phyloP scores from a whole-genome alignment of 805 yeast genomes.

The Metschnikowia picachoensis region DNA sequence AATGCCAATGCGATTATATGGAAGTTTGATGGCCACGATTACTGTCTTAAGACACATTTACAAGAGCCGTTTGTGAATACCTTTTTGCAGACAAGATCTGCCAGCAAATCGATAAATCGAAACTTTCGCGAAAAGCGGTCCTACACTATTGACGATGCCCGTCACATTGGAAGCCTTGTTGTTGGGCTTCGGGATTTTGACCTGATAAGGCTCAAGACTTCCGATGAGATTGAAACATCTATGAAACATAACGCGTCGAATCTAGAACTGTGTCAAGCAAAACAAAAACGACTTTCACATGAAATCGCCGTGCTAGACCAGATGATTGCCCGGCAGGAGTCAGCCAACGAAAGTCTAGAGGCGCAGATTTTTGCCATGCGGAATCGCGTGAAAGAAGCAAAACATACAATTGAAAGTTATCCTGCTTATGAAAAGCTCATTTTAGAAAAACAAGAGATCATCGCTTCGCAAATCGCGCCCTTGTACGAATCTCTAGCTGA shows the following conservation, averaged over 20 bases:
- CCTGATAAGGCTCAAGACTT: slow-evolving; percentile 21
- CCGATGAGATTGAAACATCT: slow-evolving; percentile 19
- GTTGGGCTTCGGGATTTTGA: slow-evolving; percentile 25
- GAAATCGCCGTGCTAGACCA: slow-evolving; percentile 4
- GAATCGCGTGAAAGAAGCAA: slow-evolving; percentile 20
- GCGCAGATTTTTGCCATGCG: slow-evolving; percentile 23
- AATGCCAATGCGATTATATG: slow-evolving; percentile 13
- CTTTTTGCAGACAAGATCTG: neutral
- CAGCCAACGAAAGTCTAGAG: slow-evolving; percentile 22
- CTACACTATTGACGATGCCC: slow-evolving; percentile 14
- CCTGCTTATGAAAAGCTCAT: slow-evolving; percentile 15
- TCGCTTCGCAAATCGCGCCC: slow-evolving; percentile 27
- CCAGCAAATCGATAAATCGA: neutral
- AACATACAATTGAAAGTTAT: slow-evolving; percentile 16
- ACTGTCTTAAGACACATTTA: slow-evolving; percentile 7
- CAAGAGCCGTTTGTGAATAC: neutral
- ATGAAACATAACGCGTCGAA: neutral
- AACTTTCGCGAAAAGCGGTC: slow-evolving; percentile 2
- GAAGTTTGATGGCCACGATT: slow-evolving; percentile 9
- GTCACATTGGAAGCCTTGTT: slow-evolving; percentile 12
- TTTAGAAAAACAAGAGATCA: slow-evolving; percentile 24
- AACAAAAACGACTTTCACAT: neutral
- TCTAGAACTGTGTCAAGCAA: neutral
- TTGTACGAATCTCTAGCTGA: slow-evolving; percentile 22
- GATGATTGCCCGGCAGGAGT: slow-evolving; percentile 19